phyloP scores from a whole-genome alignment of 345 rosid species.

The Rhizophora apiculata region DNA sequence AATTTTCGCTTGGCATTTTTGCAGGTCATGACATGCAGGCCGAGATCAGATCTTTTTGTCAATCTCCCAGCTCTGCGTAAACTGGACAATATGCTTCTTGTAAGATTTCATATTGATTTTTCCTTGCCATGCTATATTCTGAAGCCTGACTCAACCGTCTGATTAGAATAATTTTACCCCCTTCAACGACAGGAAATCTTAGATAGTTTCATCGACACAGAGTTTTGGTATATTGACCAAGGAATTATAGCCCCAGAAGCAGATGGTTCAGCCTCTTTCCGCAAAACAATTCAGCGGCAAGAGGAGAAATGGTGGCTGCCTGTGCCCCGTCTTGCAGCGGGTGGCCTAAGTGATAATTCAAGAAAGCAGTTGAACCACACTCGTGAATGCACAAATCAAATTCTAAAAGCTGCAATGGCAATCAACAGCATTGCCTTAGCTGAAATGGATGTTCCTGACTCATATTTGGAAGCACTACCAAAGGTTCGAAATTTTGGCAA shows the following conservation, averaged over 20 bases:
- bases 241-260: slow-evolving; percentile 76
- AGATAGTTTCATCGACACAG: slow-evolving; percentile 66
- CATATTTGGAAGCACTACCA: slow-evolving; percentile 82
- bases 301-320: slow-evolving; percentile 99
- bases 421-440: slow-evolving; percentile 72
- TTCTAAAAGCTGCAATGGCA: slow-evolving; percentile 96
- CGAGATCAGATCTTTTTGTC: slow-evolving; percentile 77
- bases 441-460: slow-evolving; percentile 96
- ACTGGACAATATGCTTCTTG: slow-evolving; percentile 97
- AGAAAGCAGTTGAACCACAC: slow-evolving; percentile 87
- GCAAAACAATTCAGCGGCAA: slow-evolving; percentile 74
- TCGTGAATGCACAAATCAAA: slow-evolving; percentile 93
- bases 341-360: slow-evolving; percentile 70
- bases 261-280: slow-evolving; percentile 75
- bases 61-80: slow-evolving; percentile 94
- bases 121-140: neutral
- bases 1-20: slow-evolving; percentile 1
- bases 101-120: slow-evolving; percentile 31
- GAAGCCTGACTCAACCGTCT: neutral
- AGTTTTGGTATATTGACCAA: slow-evolving; percentile 97
- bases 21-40: slow-evolving; percentile 94
- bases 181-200: slow-evolving; percentile 62
- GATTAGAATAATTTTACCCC: neutral
- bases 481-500: slow-evolving; percentile 44
- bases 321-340: slow-evolving; percentile 74